Conservation (phyloP, 2,329 filamentous ascomycete species). For the Beauveria australis region DNA sequence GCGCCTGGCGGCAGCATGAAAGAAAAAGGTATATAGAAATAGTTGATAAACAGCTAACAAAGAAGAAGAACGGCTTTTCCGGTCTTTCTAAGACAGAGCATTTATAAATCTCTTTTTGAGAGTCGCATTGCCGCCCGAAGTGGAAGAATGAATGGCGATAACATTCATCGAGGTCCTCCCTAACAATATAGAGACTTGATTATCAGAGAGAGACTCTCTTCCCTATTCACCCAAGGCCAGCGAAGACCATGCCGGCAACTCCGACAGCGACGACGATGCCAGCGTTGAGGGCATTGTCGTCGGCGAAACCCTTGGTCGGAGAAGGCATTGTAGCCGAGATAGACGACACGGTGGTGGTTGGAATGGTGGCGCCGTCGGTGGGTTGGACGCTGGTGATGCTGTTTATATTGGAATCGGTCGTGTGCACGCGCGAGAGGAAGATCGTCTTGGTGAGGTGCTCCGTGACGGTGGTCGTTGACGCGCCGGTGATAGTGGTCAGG, state of each 20-base stretch:
- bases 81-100: background rate
- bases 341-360: conserved; percentile 3
- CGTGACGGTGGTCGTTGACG: no score
- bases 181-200: background rate
- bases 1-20: conserved; percentile 5
- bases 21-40: background rate
- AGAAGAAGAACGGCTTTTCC: background rate
- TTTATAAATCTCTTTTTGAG: background rate
- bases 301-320: conserved; percentile 22
- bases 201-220: background rate
- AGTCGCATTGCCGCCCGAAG: background rate
- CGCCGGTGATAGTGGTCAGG: conserved; percentile 24
- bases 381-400: conserved; percentile 27
- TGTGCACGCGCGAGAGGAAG: conserved; percentile 40
- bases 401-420: conserved; percentile 23
- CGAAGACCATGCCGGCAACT: conserved; percentile 39
- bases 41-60: background rate
- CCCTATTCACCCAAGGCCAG: conserved; percentile 22
- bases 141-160: background rate
- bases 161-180: background rate
- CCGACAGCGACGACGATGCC: conserved; percentile 19
- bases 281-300: conserved; percentile 34
- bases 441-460: conserved; percentile 42
- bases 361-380: conserved; percentile 16
- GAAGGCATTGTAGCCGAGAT: conserved; percentile 22